A percentile compares a stretch with the other conserved stretches of the same genome.
Conservation (phyloP, 306 rosid genomes). For the Corylus heterophylla region DNA sequence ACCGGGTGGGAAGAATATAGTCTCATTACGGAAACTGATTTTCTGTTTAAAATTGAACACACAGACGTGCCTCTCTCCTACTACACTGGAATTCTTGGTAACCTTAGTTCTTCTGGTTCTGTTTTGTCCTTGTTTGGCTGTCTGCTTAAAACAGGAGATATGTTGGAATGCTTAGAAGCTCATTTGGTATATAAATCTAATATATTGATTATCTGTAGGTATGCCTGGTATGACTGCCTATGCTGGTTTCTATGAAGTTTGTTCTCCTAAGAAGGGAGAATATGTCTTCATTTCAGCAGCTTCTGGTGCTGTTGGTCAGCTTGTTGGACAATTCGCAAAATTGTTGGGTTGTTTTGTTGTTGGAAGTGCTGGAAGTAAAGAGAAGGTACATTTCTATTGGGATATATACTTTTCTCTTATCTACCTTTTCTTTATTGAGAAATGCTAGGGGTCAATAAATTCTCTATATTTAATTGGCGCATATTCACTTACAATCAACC, state of each 20-base stretch:
- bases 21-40: conserved; percentile 24
- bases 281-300: conserved; percentile 22
- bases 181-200: no score
- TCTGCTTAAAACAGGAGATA: no score
- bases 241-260: conserved; percentile 18
- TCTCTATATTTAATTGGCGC: no score
- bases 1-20: conserved; percentile 63
- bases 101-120: no score
- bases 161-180: no score
- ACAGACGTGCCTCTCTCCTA: conserved; percentile 53
- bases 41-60: conserved; percentile 38
- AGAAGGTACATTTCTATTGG: neutral
- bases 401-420: neutral
- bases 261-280: conserved; percentile 20
- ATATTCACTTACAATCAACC: no score
- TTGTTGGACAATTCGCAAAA: conserved; percentile 13
- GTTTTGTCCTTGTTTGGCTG: no score
- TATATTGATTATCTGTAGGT: neutral
- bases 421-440: no score
- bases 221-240: conserved; percentile 27
- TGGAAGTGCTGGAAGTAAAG: conserved; percentile 12
- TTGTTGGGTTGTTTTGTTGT: conserved; percentile 4
- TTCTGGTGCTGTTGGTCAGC: conserved; percentile 17
- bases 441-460: no score
- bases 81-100: conserved; percentile 39